phyloP scores from a whole-genome alignment of 306 rosid species.

The Hippophae gyantsensis region DNA sequence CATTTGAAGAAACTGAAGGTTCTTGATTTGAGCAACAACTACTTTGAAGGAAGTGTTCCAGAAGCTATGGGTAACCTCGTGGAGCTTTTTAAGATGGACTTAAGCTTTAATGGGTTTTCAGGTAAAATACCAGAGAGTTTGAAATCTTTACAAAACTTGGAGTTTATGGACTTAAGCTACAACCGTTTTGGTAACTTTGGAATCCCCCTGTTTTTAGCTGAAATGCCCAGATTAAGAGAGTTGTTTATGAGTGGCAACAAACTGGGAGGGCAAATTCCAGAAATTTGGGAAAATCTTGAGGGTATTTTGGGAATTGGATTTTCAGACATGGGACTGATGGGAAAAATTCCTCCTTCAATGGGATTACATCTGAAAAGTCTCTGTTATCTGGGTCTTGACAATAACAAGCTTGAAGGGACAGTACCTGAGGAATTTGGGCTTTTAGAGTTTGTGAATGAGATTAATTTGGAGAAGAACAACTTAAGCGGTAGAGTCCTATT shows the following conservation, averaged over 20 bases:
- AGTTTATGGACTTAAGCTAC: conserved; percentile 66
- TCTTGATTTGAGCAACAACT: conserved; percentile 57
- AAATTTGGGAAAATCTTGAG: conserved; percentile 55
- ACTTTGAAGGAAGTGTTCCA: conserved; percentile 31
- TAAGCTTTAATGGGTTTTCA: conserved; percentile 39
- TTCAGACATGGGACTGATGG: conserved; percentile 53
- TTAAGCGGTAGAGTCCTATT: conserved; percentile 55
- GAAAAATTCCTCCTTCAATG: conserved; percentile 63
- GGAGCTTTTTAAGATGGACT: conserved; percentile 57
- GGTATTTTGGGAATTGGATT: conserved; percentile 43
- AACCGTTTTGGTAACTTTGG: conserved; percentile 53
- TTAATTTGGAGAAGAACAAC: conserved; percentile 72
- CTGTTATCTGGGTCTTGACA: conserved; percentile 61
- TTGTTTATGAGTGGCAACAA: conserved; percentile 63
- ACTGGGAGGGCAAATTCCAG: conserved; percentile 65
- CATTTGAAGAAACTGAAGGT: conserved; percentile 32
- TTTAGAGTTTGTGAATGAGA: conserved; percentile 38
- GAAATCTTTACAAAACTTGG: conserved; percentile 24
- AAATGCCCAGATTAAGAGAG: conserved; percentile 41
- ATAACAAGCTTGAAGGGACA: conserved; percentile 59
- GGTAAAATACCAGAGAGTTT: conserved; percentile 56
- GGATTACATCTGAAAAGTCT: conserved; percentile 44
- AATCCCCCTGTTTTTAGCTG: conserved; percentile 45
- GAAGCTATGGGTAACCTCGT: conserved; percentile 33
- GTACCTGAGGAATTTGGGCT: conserved; percentile 55